Evolutionary conservation across 2,329 filamentous ascomycete species (phyloP).

Genomic region (Diplodia seriata): DNA sequence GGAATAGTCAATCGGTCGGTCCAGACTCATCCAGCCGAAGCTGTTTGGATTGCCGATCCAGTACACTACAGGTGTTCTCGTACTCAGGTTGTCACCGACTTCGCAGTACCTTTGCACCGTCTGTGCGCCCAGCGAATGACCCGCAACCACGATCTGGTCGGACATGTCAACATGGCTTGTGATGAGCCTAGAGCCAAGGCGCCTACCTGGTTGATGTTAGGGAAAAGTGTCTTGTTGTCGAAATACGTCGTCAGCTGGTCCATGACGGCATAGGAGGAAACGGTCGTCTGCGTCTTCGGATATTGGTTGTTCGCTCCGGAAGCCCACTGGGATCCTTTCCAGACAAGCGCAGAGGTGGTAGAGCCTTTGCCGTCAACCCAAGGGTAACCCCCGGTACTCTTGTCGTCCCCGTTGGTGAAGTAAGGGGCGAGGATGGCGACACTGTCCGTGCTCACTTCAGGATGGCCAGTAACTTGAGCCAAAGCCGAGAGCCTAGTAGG

Average conservation of each 20-base stretch:
- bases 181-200: neutral
- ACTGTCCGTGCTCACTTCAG: conserved; percentile 12
- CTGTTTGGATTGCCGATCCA: conserved; percentile 38
- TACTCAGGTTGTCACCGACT: conserved; percentile 22
- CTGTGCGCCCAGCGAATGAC: conserved; percentile 32
- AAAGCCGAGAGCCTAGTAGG: conserved; percentile 10
- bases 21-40: conserved; percentile 43
- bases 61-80: conserved; percentile 23
- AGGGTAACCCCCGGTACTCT: conserved; percentile 17
- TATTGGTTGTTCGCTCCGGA: conserved; percentile 31
- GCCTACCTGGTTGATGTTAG: conserved; percentile 26
- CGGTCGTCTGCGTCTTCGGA: conserved; percentile 21
- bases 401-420: conserved; percentile 34
- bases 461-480: conserved; percentile 8
- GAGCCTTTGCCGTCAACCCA: conserved; percentile 1
- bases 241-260: conserved; percentile 32
- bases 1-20: conserved; percentile 41
- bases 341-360: conserved; percentile 20
- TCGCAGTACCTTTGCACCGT: conserved; percentile 31
- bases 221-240: conserved; percentile 31
- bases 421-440: conserved; percentile 32
- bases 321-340: conserved; percentile 33
- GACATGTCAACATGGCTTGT: neutral
- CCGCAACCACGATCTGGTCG: conserved; percentile 29
- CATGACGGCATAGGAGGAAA: conserved; percentile 30